A percentile compares a stretch with the other conserved stretches of the same genome.
Conservation (phyloP, 2,329 filamentous ascomycete genomes). For the Xylariaceae sp. region DNA sequence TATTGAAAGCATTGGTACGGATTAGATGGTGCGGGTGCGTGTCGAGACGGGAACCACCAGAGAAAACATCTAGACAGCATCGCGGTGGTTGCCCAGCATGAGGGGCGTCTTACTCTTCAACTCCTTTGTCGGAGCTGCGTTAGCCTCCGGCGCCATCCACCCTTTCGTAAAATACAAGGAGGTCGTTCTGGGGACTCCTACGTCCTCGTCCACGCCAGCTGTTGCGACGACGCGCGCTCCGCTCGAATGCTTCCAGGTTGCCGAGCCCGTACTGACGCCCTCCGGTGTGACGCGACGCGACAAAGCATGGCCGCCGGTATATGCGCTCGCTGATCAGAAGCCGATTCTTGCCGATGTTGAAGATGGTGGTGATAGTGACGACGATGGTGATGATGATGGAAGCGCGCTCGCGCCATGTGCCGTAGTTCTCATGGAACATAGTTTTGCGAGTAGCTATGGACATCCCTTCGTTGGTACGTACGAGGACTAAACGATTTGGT, state of each 20-base stretch:
- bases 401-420: constrained; percentile 39
- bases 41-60: neutral
- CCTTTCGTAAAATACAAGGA: constrained; percentile 25
- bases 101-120: constrained; percentile 15
- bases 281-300: constrained; percentile 36
- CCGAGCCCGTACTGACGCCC: constrained; percentile 57
- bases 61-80: neutral
- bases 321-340: constrained; percentile 17
- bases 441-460: constrained; percentile 70
- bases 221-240: constrained; percentile 8
- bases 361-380: neutral
- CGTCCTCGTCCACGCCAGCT: constrained; percentile 12
- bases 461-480: constrained; percentile 60
- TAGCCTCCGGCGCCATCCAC: constrained; percentile 18
- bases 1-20: neutral
- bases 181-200: constrained; percentile 12
- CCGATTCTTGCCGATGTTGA: constrained; percentile 19
- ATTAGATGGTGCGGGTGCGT: neutral
- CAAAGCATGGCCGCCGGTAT: constrained; percentile 28
- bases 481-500: neutral
- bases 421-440: constrained; percentile 61
- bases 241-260: constrained; percentile 64
- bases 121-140: constrained; percentile 18
- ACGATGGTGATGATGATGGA: constrained; percentile 20
- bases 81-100: constrained; percentile 3